Base-by-base conservation (phyloP, 1,139 yeast genomes). In the Suhomyces ambrosiae region DNA sequence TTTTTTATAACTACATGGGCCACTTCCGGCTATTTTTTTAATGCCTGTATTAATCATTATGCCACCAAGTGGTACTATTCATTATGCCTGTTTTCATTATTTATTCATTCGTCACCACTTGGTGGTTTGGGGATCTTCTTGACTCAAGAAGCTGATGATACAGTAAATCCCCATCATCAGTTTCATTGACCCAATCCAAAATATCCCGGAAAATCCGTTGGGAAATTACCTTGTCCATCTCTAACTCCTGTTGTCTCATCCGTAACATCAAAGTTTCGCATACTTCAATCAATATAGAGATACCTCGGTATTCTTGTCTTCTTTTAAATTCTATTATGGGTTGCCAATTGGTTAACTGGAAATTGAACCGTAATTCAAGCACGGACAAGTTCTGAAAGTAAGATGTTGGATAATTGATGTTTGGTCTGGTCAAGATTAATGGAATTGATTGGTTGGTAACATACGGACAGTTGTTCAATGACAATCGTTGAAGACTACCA, bases 401-500 rank as follows among this genome's bases (percentile, higher is more conserved):
- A 9, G 28, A 29, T 74, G 71, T 37, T 73, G 73, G 18, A 26
- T 23, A 33, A 24, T 30, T 25, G 23, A 12, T 29, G 29, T 35
- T 30, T 19, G 37, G 38, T 8, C 52, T 37, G 17, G 48, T 39
- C 38, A 88, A 62, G 1, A 85, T 71, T 27, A 74, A 65, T 5
- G 94, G 88, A 6, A 89, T 58, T 6, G 90, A 80, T 37, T 71
- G 72, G 57, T 89, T 79, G 13, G 89, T 78, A 28, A 90, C 60
- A 30, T 64, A 59, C 17, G 72, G 70, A 58, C 97, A 90, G 52
- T 83, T 82, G 60, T 90, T 90, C 31, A 90, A 60, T 9, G 95
- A 85, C 25, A 90, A 65, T 38, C 97, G 71, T 51, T 80, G 80
- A 5, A 90, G 54, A 3, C 64, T 53, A 2, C 56, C 55, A 23